phyloP scores from a whole-genome alignment of 495 filamentous ascomycete genomes.

The Penicillium malachiteum region DNA sequence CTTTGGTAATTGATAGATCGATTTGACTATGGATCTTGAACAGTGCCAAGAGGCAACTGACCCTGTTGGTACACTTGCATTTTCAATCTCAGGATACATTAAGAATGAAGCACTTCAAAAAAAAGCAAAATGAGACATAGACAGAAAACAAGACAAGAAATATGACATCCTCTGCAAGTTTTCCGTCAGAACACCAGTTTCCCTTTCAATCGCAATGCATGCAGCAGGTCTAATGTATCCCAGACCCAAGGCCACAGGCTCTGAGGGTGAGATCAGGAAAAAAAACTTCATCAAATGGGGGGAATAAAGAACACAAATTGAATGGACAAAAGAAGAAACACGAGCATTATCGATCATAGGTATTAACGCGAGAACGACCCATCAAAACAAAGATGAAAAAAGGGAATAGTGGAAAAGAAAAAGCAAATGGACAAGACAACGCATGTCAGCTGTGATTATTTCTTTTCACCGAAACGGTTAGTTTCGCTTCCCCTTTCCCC shows the following conservation, averaged over 20 bases:
- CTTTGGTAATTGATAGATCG: background rate
- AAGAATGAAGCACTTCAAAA: too few species aligned
- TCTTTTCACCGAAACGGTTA: conserved; percentile 4
- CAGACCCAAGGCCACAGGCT: background rate
- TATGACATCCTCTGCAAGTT: conserved; percentile 2
- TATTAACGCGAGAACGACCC: background rate
- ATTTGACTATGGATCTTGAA: background rate
- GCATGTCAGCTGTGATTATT: conserved; percentile 10
- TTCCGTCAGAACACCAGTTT: conserved; percentile 11
- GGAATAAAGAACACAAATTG: background rate
- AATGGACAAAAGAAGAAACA: conserved; percentile 5
- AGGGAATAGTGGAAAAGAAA: background rate
- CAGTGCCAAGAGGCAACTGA: background rate
- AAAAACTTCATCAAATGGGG: conserved; percentile 1
- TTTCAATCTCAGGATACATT: background rate
- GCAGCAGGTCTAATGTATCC: conserved; percentile 16
- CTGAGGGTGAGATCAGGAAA: background rate
- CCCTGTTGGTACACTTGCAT: conserved; percentile 10
- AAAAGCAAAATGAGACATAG: conserved; percentile 5
- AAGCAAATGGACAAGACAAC: conserved; percentile 3
- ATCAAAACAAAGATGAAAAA: background rate
- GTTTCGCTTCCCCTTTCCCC: background rate
- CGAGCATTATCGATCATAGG: background rate
- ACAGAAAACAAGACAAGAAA: background rate
- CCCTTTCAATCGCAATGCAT: conserved; percentile 9